Base-by-base conservation (phyloP, 2,329 filamentous ascomycete species). In the Diaporthe eres region DNA sequence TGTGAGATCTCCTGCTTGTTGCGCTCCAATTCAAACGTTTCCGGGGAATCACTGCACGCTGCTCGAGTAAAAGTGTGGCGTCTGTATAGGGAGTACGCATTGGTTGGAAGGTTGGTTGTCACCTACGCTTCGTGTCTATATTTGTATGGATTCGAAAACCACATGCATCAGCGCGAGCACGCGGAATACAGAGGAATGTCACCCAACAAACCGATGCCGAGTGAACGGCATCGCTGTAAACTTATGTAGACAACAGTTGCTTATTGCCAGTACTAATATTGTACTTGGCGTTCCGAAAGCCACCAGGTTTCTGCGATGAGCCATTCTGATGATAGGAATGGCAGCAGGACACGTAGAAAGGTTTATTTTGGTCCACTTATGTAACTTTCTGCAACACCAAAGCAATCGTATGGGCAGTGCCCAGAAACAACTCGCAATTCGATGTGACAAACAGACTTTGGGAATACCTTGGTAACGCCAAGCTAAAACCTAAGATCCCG, bases 191-290 rank as follows among this genome's bases (percentile, higher is more conserved):
- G n/a, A n/a, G n/a, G n/a, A n/a, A n/a, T n/a, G n/a, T n/a, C n/a
- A n/a, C n/a, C n/a, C n/a, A n/a, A n/a, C n/a, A n/a, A n/a, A n/a
- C n/a, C n/a, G n/a, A n/a, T n/a, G n/a, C n/a, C n/a, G n/a, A n/a
- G n/a, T n/a, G n/a, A n/a, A n/a, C n/a, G n/a, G n/a, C 28, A 6
- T 7, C 2, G 9, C 7, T 22, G 15, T 12, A 2, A n/a, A 25
- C 8, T 28, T 39, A 53, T 39, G 13, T 12, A 53, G 15, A 22
- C 19, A 25, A 8, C 31, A 25, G 13, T 12, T 12, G 44, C 28
- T 49, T n/a, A n/a, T 1, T 2, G 3, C 12, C 6, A 12, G 4
- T 31, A 3, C 2, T 10, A 10, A 1, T 49, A 9, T 5, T n/a
- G 7, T 51, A 13, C 47, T 25, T 61, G 58, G 22, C n/a, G 13